Conservation (phyloP, 2,329 filamentous ascomycete species). For the Scedosporium minutisporum region DNA sequence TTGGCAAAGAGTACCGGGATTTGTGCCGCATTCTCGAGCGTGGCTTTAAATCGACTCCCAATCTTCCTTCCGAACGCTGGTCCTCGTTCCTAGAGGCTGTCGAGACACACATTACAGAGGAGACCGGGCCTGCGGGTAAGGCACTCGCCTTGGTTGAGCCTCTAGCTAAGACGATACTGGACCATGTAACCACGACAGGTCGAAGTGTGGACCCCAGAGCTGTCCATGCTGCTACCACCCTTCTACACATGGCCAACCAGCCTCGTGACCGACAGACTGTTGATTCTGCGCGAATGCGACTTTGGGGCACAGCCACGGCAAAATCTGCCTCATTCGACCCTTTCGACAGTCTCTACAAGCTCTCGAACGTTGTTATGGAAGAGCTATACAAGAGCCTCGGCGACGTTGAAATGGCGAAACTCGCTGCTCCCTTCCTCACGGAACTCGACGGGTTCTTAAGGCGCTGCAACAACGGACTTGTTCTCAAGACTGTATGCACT, state of each 20-base stretch:
- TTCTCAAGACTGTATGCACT: conserved; percentile 45
- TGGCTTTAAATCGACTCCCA: conserved; percentile 42
- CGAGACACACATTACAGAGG: conserved; percentile 44
- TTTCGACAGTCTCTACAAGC: conserved; percentile 56
- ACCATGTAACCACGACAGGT: conserved; percentile 7
- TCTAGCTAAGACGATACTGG: conserved; percentile 41
- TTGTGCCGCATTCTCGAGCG: conserved; percentile 57
- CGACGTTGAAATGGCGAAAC: conserved; percentile 24
- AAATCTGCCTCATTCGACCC: conserved; percentile 44
- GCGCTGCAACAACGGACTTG: conserved; percentile 37
- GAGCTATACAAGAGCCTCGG: conserved; percentile 41
- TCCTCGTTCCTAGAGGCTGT: conserved; percentile 47
- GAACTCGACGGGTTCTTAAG: conserved; percentile 43
- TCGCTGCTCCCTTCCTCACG: conserved; percentile 38
- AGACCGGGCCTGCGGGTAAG: conserved; percentile 59
- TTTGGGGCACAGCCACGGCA: conserved; percentile 50
- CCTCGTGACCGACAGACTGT: conserved; percentile 53
- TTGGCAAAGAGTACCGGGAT: conserved; percentile 62
- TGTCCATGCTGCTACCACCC: conserved; percentile 26
- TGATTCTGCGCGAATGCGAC: conserved; percentile 52
- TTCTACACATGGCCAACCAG: conserved; percentile 39
- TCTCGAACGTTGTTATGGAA: conserved; percentile 43
- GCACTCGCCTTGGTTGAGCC: conserved; percentile 62
- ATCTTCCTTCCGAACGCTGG: conserved; percentile 38
- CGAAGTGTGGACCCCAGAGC: conserved; percentile 14